Evolutionary conservation across 768 basidiomycete genomes (phyloP), one percentile per base, ranked within the genome.

Genomic region (Tulasnella sp.): DNA sequence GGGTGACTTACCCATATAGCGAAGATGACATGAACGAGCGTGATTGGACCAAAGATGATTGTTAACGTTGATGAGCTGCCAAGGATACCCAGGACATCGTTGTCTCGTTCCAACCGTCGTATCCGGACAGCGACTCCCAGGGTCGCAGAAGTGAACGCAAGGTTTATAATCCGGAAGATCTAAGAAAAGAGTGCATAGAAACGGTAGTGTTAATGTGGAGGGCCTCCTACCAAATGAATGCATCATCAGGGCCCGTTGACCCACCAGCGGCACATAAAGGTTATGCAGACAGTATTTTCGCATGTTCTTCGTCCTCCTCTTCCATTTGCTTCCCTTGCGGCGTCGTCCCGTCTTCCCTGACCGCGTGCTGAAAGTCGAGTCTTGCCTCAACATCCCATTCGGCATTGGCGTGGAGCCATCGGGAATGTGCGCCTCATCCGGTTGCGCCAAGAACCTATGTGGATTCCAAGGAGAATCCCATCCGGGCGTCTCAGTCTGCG

Each of bases 121-220:
- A 92, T 87, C 38, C 75, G 78, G 63, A 90, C 81, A 1, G 90
- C 91, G 46, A 92, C 74, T 2, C 78, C 90, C 46, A 93, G 79
- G 1, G 87, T 85, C 42, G 83, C 77, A 15, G 83, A 79, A 11
- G 86, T 92, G 65, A 92, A 86, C 8, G 83, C 75, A 63, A 94
- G 83, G 67, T 92, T 92, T 68, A 84, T 78, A 64, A 89, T 77
- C 54, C 91, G 85, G 69, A 92, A 89, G 41, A 92, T 75, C 89
- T 92, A 49, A 17, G 19, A 2, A 54, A 38, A 25, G 22, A 25
- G 21, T 22, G 3, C 3, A 48, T 4, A 55, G 64, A 50, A 29
- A 44, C 29, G 17, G 12, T 29, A 29, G 19, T 42, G 21, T 43
- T 17, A 60, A 34, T 27, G 42, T 42, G 48, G 7, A 22, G 21